Base-by-base conservation (phyloP, 148 eudicot species). In the Cornus controversa region DNA sequence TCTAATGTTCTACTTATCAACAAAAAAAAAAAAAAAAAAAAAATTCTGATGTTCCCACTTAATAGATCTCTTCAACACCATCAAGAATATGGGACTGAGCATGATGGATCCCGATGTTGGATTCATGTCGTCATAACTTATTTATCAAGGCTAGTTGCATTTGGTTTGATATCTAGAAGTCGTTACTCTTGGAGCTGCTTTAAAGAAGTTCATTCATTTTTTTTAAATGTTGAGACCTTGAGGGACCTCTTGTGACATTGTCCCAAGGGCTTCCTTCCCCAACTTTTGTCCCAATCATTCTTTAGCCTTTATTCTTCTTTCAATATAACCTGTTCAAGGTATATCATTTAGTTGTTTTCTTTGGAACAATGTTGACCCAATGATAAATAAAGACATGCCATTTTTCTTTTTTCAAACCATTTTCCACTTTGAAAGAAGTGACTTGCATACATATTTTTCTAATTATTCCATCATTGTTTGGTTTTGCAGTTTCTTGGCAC, bases 401-500 rank as follows among this genome's bases (percentile, higher is more conserved):
- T 74, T 29, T 60, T 73, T 1, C 25, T 28, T 54, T 28, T 54
- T 29, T 57, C 26, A 10, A 40, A 13, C 13, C 16, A 60, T 60
- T 60, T 74, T 9, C 23, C 64, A 10, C 34, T 23, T 28, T 28
- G 13, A 20, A 36, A 24, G 36, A 29, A 58, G 27, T 31, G 42
- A 25, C 14, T 26, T 24, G 18, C 8, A 0, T 74, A 27, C 64
- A 60, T 60, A 18, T 18, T 45, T 66, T 66, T 50, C 28, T 67
- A 66, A 42, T 54, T 54, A 22, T 28, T 58, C 10, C n/a, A 13
- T 62, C 45, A 9, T 54, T 67, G 50, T 75, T 69, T 67, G 54
- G 23, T 77, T 64, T 72, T 88, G 82, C 89, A 95, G 99, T 83
- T 95, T 57, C 85, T 93, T 78, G 89, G 90, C 70, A 85, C 90